These are phyloP conservation scores for Aphanocladium album DNA, from an alignment of 2,329 filamentous ascomycete genomes.

Conservation along the genomic window DNA sequence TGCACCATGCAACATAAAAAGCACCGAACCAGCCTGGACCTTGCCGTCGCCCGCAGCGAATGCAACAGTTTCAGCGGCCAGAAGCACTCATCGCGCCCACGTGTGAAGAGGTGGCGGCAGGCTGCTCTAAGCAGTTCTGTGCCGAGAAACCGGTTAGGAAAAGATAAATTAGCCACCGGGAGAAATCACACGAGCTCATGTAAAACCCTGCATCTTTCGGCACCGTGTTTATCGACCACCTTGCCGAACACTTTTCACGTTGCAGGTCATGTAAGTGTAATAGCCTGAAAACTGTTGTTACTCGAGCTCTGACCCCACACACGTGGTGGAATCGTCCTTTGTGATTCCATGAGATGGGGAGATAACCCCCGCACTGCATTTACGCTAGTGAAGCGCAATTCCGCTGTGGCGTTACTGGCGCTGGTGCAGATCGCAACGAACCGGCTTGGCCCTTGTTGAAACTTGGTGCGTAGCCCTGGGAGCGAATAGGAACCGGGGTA, in stretches of 20 bases:
- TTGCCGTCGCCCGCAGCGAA: neutral
- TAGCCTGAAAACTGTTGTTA: neutral
- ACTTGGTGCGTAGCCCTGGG: neutral
- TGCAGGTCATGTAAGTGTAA: neutral
- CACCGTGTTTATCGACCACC: neutral
- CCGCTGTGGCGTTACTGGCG: constrained; percentile 3
- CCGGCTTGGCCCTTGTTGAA: neutral
- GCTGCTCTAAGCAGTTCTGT: neutral
- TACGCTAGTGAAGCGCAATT: neutral
- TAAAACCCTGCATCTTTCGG: neutral
- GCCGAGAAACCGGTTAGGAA: neutral
- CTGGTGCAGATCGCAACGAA: neutral
- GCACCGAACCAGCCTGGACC: neutral
- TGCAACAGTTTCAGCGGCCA: neutral
- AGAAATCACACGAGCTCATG: neutral
- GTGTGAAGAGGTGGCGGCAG: neutral
- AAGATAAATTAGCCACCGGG: neutral
- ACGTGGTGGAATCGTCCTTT: constrained; percentile 1
- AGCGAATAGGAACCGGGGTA: neutral
- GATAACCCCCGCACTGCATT: neutral
- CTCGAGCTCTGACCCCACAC: neutral
- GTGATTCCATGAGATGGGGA: constrained; percentile 4
- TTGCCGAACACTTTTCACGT: neutral
- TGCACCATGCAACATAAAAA: neutral
- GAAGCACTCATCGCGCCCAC: neutral